phyloP scores from a whole-genome alignment of 2,329 filamentous ascomycete species.

The Thelonectria blattea region DNA sequence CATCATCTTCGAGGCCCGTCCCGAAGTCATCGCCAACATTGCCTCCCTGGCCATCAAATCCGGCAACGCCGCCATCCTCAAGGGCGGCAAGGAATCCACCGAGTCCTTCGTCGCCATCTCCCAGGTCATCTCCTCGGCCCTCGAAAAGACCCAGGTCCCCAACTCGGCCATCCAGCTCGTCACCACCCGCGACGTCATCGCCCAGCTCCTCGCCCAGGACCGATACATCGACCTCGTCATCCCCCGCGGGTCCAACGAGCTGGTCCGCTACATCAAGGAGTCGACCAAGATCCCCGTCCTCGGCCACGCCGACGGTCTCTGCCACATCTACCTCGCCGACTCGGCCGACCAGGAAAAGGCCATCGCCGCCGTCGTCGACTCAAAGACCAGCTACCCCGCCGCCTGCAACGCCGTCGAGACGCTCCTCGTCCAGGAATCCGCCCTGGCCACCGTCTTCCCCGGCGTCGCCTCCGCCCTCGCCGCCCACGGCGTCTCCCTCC shows the following conservation, averaged over 20 bases:
- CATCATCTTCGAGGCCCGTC: conserved; percentile 97
- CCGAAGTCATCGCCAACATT: conserved; percentile 98
- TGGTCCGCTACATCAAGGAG: conserved; percentile 88
- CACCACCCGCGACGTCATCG: conserved; percentile 88
- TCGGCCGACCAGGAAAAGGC: conserved; percentile 78
- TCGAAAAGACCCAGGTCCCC: conserved; percentile 76
- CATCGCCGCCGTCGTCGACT: conserved; percentile 80
- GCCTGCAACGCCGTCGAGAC: conserved; percentile 97
- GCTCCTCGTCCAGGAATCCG: conserved; percentile 79
- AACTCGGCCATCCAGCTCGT: conserved; percentile 91
- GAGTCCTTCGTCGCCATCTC: conserved; percentile 95
- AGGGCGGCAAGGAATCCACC: conserved; percentile 94
- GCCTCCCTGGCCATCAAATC: conserved; percentile 95
- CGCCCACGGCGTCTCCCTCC: conserved; percentile 78
- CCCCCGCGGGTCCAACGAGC: conserved; percentile 86
- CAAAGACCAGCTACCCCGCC: conserved; percentile 93
- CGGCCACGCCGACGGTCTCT: conserved; percentile 94
- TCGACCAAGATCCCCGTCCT: conserved; percentile 94
- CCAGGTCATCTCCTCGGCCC: conserved; percentile 78
- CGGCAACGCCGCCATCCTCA: conserved; percentile 94
- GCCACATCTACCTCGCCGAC: conserved; percentile 81
- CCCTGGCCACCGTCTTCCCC: conserved; percentile 71
- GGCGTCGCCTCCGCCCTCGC: conserved; percentile 75
- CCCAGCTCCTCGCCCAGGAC: conserved; percentile 85
- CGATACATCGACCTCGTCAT: conserved; percentile 93